phyloP scores from a whole-genome alignment of 1,284 basidiomycete genomes.

The Sparassis latifolia region DNA sequence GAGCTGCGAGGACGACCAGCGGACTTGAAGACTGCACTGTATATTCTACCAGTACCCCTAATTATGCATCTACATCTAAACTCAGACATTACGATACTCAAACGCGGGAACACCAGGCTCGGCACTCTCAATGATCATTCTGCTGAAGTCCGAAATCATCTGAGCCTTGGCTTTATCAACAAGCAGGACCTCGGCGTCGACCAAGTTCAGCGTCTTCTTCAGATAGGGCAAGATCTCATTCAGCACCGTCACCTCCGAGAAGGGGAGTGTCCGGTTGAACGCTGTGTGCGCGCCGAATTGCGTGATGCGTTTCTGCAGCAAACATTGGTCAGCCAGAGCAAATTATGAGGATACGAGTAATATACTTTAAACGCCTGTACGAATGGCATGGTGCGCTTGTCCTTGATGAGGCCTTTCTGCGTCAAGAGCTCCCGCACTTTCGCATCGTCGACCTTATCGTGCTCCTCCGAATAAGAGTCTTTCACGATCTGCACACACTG shows the following conservation, averaged over 20 bases:
- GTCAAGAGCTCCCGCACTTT: slow-evolving; percentile 70
- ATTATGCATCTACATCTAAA: no score
- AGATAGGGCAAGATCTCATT: slow-evolving; percentile 74
- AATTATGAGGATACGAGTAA: not conserved
- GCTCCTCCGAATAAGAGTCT: slow-evolving; percentile 57
- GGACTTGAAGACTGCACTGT: no score
- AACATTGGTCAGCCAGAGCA: not conserved
- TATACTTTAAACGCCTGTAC: slow-evolving; percentile 84
- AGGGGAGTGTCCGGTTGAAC: slow-evolving; percentile 84
- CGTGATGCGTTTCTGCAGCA: slow-evolving; percentile 73
- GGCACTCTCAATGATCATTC: slow-evolving; percentile 71
- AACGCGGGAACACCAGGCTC: slow-evolving; percentile 87
- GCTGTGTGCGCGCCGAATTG: slow-evolving; percentile 76
- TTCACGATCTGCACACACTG: slow-evolving; percentile 72
- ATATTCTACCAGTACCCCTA: no score
- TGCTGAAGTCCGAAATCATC: slow-evolving; percentile 46
- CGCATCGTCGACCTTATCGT: slow-evolving; percentile 76
- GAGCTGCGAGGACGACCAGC: no score
- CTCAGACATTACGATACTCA: slow-evolving; percentile 69
- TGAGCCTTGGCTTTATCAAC: slow-evolving; percentile 66
- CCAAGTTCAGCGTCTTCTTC: slow-evolving; percentile 76
- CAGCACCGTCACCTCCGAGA: slow-evolving; percentile 82
- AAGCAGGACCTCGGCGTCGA: slow-evolving; percentile 63
- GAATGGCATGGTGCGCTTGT: slow-evolving; percentile 96
- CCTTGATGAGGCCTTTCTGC: slow-evolving; percentile 84